Conservation (phyloP, 78 protist genomes). For the Protostelium mycophagum region DNA sequence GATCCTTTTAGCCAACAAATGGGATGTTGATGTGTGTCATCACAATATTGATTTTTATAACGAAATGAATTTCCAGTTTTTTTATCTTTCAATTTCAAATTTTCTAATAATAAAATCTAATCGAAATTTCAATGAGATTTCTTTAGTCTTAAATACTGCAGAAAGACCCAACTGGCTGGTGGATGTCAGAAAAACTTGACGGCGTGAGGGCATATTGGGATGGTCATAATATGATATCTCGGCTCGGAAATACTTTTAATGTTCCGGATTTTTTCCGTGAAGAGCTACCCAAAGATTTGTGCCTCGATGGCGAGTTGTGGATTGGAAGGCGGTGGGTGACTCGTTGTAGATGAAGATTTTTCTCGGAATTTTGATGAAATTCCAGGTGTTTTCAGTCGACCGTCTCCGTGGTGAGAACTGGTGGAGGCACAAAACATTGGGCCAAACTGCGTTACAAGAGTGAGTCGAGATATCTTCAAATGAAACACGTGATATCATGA, state of each 20-base stretch:
- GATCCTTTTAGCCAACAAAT: not conserved
- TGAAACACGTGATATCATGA: too few species aligned
- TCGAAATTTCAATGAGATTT: too few species aligned
- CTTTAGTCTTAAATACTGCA: not conserved
- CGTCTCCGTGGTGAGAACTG: not conserved
- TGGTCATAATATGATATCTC: slow-evolving; percentile 13
- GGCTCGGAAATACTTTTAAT: slow-evolving; percentile 30
- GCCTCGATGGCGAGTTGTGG: slow-evolving; percentile 47
- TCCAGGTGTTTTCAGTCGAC: not conserved
- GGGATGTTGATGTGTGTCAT: not conserved
- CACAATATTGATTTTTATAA: too few species aligned
- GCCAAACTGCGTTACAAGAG: not conserved
- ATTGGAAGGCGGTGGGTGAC: slow-evolving; percentile 1
- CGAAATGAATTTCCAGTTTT: too few species aligned
- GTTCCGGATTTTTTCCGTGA: slow-evolving; percentile 22
- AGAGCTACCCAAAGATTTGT: slow-evolving; percentile 9
- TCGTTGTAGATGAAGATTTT: too few species aligned
- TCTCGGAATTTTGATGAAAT: not conserved
- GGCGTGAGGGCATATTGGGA: slow-evolving; percentile 66
- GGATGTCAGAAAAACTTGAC: slow-evolving; percentile 44
- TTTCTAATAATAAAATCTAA: too few species aligned
- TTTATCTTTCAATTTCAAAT: too few species aligned
- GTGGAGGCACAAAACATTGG: not conserved
- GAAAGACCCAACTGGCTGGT: slow-evolving; percentile 30
- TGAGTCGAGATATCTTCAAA: not conserved